phyloP scores from a whole-genome alignment of 306 rosid species.

The Oxytropis ochrocephala region DNA sequence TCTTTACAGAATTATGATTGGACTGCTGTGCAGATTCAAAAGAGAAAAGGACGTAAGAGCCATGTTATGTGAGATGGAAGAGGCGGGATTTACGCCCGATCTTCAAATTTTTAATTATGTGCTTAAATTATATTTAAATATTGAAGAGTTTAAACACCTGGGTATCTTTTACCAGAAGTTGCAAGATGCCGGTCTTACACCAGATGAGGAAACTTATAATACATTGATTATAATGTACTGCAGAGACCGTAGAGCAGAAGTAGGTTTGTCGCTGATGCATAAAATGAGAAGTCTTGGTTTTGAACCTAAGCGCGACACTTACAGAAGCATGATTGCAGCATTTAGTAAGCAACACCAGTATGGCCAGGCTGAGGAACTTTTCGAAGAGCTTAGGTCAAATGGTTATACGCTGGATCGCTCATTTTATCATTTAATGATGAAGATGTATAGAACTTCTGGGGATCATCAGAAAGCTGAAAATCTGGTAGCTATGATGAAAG shows the following conservation, averaged over 20 bases:
- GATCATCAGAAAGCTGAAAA: conserved; percentile 74
- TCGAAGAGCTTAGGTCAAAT: conserved; percentile 70
- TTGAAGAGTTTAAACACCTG: conserved; percentile 65
- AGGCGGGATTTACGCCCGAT: conserved; percentile 81
- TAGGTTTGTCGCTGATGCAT: conserved; percentile 72
- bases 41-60: conserved; percentile 71
- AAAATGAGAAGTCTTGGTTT: conserved; percentile 68
- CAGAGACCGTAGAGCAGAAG: conserved; percentile 81
- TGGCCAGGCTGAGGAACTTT: conserved; percentile 84
- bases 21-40: conserved; percentile 61
- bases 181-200: conserved; percentile 57
- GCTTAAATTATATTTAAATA: conserved; percentile 57
- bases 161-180: conserved; percentile 55
- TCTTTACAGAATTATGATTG: conserved; percentile 73
- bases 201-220: conserved; percentile 78
- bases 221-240: conserved; percentile 79
- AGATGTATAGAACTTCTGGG: conserved; percentile 72
- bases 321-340: conserved; percentile 87
- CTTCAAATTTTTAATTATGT: conserved; percentile 67
- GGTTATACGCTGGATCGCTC: conserved; percentile 74
- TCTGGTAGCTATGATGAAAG: conserved; percentile 67
- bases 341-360: conserved; percentile 58
- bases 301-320: conserved; percentile 78
- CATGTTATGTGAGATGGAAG: conserved; percentile 82
- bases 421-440: conserved; percentile 89